Evolutionary conservation across 75 land plant genomes (phyloP).

Genomic region (Cupressus sempervirens): DNA sequence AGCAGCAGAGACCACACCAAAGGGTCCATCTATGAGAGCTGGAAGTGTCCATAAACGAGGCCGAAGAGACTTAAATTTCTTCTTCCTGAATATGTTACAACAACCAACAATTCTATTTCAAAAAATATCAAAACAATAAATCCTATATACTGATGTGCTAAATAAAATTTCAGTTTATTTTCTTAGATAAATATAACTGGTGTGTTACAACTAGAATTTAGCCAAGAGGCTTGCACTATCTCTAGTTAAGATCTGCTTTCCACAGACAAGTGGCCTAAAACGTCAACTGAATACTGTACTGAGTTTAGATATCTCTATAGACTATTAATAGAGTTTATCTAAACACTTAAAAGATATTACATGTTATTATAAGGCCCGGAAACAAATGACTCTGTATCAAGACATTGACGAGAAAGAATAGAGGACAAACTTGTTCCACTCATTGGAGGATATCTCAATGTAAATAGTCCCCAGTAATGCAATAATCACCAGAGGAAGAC

Average conservation of each 20-base stretch:
- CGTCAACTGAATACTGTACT: neutral
- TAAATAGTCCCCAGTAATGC: constrained; percentile 37
- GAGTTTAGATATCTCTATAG: neutral
- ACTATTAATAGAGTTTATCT: neutral
- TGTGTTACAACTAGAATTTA: neutral
- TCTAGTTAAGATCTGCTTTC: neutral
- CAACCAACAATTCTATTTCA: neutral
- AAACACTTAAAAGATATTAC: neutral
- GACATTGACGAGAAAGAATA: neutral
- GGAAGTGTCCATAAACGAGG: constrained; percentile 73
- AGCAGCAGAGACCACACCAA: constrained; percentile 83
- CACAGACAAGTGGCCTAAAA: neutral
- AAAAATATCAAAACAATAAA: neutral
- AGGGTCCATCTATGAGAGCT: constrained; percentile 67
- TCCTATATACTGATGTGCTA: neutral
- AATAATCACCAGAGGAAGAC: constrained; percentile 43
- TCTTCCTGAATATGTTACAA: constrained; percentile 16
- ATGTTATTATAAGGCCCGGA: neutral
- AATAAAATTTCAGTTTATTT: neutral
- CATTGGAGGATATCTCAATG: constrained; percentile 31
- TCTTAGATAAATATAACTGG: neutral
- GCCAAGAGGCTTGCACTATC: neutral
- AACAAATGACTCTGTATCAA: constrained; percentile 5
- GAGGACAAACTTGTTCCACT: constrained; percentile 17
- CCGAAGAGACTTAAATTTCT: constrained; percentile 17